Evolutionary conservation across 805 yeast genomes (phyloP), one percentile per base, ranked within the genome.

Genomic region (Novakomyces olei): DNA sequence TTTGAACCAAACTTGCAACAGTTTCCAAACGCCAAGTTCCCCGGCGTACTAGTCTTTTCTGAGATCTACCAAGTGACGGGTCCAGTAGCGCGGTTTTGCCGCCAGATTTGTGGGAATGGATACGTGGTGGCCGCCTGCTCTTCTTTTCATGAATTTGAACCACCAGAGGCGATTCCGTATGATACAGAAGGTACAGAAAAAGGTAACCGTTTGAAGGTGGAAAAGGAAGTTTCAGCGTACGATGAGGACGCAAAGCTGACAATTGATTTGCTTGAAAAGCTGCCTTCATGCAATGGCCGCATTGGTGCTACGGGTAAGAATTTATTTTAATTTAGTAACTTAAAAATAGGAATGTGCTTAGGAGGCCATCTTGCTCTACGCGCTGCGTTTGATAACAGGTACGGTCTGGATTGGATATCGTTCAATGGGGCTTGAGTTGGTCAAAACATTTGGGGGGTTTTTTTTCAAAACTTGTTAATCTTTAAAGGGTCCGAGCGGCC

Each of bases 311-410:
- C 85, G 2, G 91, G 88, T 14, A 77, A 77, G 88, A 12, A 10
- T 10, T 10, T 10, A 22, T 22, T 12, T 22, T 22, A 12, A 10
- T 10, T 10, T 12, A 22, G 12, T 10, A 22, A 10, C n/a, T 22
- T 3, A 22, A 10, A 22, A 22, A 10, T 3, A 3, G 12, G 3
- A 22, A 10, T 10, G 25, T 77, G 91, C 49, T 63, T 76, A 24
- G 88, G 88, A 15, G 91, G 88, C 1, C 88, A 76, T 47, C 55
- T 75, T 43, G 85, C 88, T 1, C 73, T 63, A 54, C 58, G 91
- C 41, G 61, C 71, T 2, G 69, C 72, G 2, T 57, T 74, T 41
- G 79, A 75, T 44, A 56, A 61, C 24, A 53, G n/a, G n/a, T n/a
- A n/a, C n/a, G n/a, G n/a, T n/a, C n/a, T n/a, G n/a, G n/a, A n/a